Evolutionary conservation across 2,329 filamentous ascomycete species (phyloP), one percentile per base, ranked within the genome.

Genomic region (Colletotrichum chlorophyti): DNA sequence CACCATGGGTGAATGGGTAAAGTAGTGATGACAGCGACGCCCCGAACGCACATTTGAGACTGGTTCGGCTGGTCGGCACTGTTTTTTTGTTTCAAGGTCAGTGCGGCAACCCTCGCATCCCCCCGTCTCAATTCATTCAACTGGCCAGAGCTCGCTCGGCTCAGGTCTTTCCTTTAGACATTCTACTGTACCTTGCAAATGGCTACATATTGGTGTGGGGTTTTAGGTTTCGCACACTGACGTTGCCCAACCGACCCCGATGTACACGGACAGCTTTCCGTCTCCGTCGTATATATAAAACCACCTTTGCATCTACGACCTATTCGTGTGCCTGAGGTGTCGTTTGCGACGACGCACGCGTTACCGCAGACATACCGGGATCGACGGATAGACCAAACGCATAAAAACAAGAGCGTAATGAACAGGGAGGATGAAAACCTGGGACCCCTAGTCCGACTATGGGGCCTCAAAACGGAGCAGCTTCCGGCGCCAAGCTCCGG

Each of bases 381-480:
- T 47, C 24, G 31, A 27, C 23, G 17, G 17, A 47, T 17, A 17
- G 14, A 41, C 51, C 4, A 43, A 23, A 26, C 38, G n/a, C 19
- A 17, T 21, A 19, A 27, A 6, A 26, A 5, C 21, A 29, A 7
- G 27, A 35, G 26, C 43, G 24, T 12, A 42, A 53, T 51, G 45
- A 47, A 49, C 27, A 34, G 48, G n/a, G 46, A 57, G 35, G 52
- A 61, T 23, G 58, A 62, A 21, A 46, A 63, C 21, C 65, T 77
- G 14, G 80, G 82, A 1, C 82, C 80, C 53, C 73, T 81, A 31
- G 73, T 87, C 53, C 82, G 82, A 31, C 78, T 85, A 50, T 79
- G 79, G 74, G 83, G 84, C 48, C 69, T 87, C 21, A 71, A 74
- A 15, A 70, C 74, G 14, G 69, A 72, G 24, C 77, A 82, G 58